These are phyloP conservation scores for Exophiala calicioides DNA, from an alignment of 2,329 filamentous ascomycete species.

Conservation along the genomic window DNA sequence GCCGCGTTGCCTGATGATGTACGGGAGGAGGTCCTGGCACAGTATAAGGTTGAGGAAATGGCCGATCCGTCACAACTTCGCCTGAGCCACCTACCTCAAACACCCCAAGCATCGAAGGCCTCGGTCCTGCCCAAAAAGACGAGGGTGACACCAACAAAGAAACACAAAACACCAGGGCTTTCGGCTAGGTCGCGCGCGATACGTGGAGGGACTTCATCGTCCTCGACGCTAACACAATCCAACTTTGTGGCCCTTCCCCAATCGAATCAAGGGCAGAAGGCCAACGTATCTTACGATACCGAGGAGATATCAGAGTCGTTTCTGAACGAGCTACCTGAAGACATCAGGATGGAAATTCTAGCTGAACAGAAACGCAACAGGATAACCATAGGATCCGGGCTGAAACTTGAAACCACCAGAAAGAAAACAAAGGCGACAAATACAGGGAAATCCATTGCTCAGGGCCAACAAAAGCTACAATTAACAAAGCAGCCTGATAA, in stretches of 20 bases:
- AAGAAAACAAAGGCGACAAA: slow-evolving; percentile 29
- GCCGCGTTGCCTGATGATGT: slow-evolving; percentile 81
- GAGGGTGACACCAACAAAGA: slow-evolving; percentile 67
- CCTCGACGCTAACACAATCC: slow-evolving; percentile 68
- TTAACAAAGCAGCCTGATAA: slow-evolving; percentile 53
- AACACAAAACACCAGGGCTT: slow-evolving; percentile 47
- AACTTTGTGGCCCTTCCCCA: slow-evolving; percentile 59
- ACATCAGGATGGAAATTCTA: slow-evolving; percentile 75
- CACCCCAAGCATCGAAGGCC: slow-evolving; percentile 46
- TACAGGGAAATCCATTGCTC: slow-evolving; percentile 17
- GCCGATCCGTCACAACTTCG: slow-evolving; percentile 34
- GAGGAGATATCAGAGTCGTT: slow-evolving; percentile 66
- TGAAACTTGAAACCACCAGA: slow-evolving; percentile 44
- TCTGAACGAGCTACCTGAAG: slow-evolving; percentile 77
- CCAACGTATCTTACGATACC: slow-evolving; percentile 33
- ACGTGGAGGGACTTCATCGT: slow-evolving; percentile 57
- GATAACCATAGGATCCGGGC: slow-evolving; percentile 58
- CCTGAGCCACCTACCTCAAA: slow-evolving; percentile 54
- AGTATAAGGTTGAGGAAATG: slow-evolving; percentile 58
- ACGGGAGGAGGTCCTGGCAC: slow-evolving; percentile 76
- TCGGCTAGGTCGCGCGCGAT: slow-evolving; percentile 48
- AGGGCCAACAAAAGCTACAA: slow-evolving; percentile 42
- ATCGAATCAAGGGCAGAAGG: slow-evolving; percentile 15
- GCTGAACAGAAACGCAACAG: slow-evolving; percentile 67
- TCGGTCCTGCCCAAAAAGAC: slow-evolving; percentile 41